A percentile compares a stretch with the other conserved stretches of the same genome.
Evolutionary conservation across 1,284 basidiomycete species (phyloP).

Genomic region (Naganishia sp.): DNA sequence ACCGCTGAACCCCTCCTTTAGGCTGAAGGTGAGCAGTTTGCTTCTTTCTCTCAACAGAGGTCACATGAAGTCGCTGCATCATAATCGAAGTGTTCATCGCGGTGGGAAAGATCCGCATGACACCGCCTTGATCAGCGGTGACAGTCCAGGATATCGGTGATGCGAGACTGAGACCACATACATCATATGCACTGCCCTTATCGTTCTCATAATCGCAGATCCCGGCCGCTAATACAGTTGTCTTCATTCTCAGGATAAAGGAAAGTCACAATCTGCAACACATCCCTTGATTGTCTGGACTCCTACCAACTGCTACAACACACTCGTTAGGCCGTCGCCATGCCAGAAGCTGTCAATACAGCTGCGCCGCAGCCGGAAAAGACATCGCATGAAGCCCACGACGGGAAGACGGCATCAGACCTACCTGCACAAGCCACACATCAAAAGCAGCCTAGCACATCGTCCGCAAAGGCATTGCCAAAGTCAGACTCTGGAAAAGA

Average conservation of each 20-base stretch:
- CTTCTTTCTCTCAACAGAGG: not conserved
- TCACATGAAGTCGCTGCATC: too few species aligned
- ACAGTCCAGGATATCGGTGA: too few species aligned
- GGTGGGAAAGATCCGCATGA: too few species aligned
- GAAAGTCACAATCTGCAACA: not conserved
- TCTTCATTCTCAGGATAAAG: not conserved
- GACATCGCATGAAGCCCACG: not conserved
- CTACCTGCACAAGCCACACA: not conserved
- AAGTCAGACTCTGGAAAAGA: conserved; percentile 5
- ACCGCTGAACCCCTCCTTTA: not conserved
- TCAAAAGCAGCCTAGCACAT: conserved; percentile 1
- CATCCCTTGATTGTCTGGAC: not conserved
- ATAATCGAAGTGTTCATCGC: too few species aligned
- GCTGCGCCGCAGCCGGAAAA: not conserved
- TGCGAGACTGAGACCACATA: too few species aligned
- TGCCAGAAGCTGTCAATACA: conserved; percentile 13
- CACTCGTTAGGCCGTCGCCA: not conserved
- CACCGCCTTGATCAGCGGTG: too few species aligned
- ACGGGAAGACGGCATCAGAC: conserved; percentile 1
- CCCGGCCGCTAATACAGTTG: not conserved
- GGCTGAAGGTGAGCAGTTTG: conserved; percentile 10
- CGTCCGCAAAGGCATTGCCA: not conserved
- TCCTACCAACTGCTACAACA: not conserved
- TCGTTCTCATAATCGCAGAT: not conserved
- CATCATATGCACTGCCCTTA: not conserved